Evolutionary conservation across 495 filamentous ascomycete genomes (phyloP), one percentile per base, ranked within the genome.

Genomic region (Penicillium desertorum): DNA sequence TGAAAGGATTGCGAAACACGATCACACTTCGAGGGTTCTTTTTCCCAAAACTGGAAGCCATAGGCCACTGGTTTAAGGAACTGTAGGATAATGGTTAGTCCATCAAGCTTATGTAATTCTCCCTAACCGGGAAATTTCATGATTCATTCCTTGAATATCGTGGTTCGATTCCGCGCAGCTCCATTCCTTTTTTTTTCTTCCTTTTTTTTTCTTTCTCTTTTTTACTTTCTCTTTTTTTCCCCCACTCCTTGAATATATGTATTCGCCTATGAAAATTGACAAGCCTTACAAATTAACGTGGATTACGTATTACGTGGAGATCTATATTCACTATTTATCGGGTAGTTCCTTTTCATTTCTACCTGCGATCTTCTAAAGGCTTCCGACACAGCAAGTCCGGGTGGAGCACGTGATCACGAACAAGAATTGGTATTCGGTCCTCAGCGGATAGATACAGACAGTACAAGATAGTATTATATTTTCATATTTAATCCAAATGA

Each of bases 51-150:
- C 29, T 29, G 19, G 45, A 17, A 29, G 45, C 45, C 3, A 47
- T 47, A 47, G 45, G 45, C 23, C n/a, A 47, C 45, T 23, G 27
- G 25, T 17, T 17, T 32, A 11, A 48, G 45, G 45, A 48, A 30
- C 45, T 48, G 45, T 48, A 48, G 45, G 45, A 48, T 48, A 48
- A 48, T 48, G 45, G 45, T 48, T 48, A 48, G 45, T 48, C 45
- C 45, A 48, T 48, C 45, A 48, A 48, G 45, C 45, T 48, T 48
- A 48, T 48, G 45, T 29, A 20, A 30, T 48, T 34, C 19, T 48
- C 45, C 45, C 45, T n/a, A 19, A 47, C 14, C 9, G 8, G 45
- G 29, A 19, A 48, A 32, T 48, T 32, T 48, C 45, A 48, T 48
- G 45, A 48, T 29, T 48, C 45, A 48, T 48, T 48, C 45, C 45